Evolutionary conservation across 2,329 filamentous ascomycete genomes (phyloP), one percentile per base, ranked within the genome.

Genomic region (Curvularia eragrostidis): DNA sequence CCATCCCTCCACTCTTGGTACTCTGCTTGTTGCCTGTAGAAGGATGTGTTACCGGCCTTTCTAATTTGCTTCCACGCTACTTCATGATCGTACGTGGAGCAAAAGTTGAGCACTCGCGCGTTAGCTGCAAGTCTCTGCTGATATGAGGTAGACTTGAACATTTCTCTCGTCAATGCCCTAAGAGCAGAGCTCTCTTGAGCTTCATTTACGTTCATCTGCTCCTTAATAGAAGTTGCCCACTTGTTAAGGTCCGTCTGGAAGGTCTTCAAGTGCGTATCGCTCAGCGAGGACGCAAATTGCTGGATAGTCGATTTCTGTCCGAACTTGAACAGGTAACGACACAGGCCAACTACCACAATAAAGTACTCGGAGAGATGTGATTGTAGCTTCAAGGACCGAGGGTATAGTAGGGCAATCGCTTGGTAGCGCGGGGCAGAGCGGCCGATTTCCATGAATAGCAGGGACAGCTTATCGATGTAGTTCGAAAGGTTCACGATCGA

Each of bases 1-100:
- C 42, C 18, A 12, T 53, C 42, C 63, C 61, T 77, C 75, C 73
- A 77, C 8, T 65, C 46, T 46, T 58, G 39, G 48, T 77, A 78
- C 42, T 68, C 59, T 8, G 42, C 12, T 15, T 4, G 52, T 50
- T 62, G 52, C 0, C n/a, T 47, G 48, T 76, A 69, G 2, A 75
- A 54, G 2, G 52, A 65, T 7, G 78, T 63, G 24, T 74, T 77
- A 10, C 81, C 80, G 0, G 61, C 44, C 51, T 81, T 82, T 21
- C 79, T 69, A 9, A 61, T 72, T 39, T 79, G 73, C 54, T 80
- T 82, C 79, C 79, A 82, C 0, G 73, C 61, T 1, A 65, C 75
- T 48, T 75, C 64, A 52, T 80, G 69, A 42, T 82, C 71, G 47
- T 80, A 81, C 0, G 52, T 73, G 0, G 81, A 82, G 54, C 76